These are phyloP conservation scores for Cornus suecica DNA, from an alignment of 148 eudicot genomes.

Conservation along the genomic window DNA sequence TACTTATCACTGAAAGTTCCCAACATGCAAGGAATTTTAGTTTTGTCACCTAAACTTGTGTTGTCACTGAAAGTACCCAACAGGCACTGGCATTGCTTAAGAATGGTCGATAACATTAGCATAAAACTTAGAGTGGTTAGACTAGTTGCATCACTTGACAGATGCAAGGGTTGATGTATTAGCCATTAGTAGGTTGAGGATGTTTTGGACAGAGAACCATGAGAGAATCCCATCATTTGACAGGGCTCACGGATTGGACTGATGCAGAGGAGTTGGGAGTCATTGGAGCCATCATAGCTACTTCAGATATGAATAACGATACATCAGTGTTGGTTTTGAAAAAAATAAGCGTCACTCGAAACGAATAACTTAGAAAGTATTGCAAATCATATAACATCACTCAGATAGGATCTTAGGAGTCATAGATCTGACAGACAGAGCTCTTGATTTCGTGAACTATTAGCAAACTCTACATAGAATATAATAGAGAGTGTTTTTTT, in stretches of 20 bases:
- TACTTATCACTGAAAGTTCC: no score
- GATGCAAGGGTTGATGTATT: slow-evolving; percentile 9
- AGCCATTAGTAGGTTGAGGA: neutral
- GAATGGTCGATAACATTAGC: slow-evolving; percentile 9
- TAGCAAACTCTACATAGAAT: no score
- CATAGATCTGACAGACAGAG: no score
- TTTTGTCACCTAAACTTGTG: no score
- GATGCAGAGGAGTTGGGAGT: slow-evolving; percentile 14
- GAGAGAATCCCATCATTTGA: neutral
- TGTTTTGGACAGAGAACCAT: neutral
- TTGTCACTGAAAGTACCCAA: no score
- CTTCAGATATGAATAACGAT: slow-evolving; percentile 16
- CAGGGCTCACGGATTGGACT: slow-evolving; percentile 18
- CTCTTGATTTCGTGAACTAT: no score
- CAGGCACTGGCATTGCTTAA: slow-evolving; percentile 13
- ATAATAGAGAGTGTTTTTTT: no score
- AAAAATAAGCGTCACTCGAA: slow-evolving; percentile 14
- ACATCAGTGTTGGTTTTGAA: slow-evolving; percentile 19
- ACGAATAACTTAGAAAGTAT: neutral
- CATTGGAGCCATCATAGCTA: slow-evolving; percentile 20
- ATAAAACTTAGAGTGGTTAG: slow-evolving; percentile 9
- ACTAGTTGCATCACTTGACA: neutral
- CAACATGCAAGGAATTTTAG: no score
- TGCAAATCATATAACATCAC: no score
- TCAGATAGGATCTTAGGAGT: no score